Evolutionary conservation across 225 moss, liverwort and hornwort species (phyloP), one percentile per base, ranked within the genome.

Genomic region (Bryoerythrophyllum caledonicum): DNA sequence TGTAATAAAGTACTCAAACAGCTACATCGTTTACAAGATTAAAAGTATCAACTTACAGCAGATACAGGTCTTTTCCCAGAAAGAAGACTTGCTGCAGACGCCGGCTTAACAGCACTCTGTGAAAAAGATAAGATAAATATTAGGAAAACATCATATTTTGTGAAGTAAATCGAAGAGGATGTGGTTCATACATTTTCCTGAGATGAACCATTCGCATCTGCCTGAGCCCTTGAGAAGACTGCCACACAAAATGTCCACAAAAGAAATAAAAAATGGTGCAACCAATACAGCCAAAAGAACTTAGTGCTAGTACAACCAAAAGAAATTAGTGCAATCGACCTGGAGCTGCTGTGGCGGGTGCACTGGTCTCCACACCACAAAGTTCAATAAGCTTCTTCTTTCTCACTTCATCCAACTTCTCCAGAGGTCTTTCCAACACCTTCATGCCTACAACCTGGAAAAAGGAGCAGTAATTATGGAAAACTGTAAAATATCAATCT

Each of bases 321-420:
- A 49, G 48, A 34, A 65, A 37, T 73, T 21, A 67, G 68, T 8
- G 21, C 20, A 26, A 69, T 48, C 32, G 67, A 90, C 90, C 90
- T 81, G 85, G 82, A 72, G 74, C 81, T 53, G 77, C 74, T 21
- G 81, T 5, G 60, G 74, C 71, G 44, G 84, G 68, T 20, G 72
- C 82, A 78, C 70, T 88, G 8, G 65, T 76, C 65, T 80, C 85
- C 61, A 80, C 77, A 65, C 96, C 91, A 76, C 94, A 92, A 79
- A 97, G 83, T 77, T 97, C 96, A 68, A 90, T 87, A 12, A 97
- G 89, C 80, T 89, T 97, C 68, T 94, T 97, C 80, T 85, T 91
- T 61, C 92, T 88, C 13, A 97, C 94, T 73, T 97, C 96, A 76
- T 97, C 96, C 28, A 97, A 72, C 78, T 94, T 97, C 77, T 97